phyloP scores from a whole-genome alignment of 768 basidiomycete genomes.

The Boletus rufocinnamomeus region DNA sequence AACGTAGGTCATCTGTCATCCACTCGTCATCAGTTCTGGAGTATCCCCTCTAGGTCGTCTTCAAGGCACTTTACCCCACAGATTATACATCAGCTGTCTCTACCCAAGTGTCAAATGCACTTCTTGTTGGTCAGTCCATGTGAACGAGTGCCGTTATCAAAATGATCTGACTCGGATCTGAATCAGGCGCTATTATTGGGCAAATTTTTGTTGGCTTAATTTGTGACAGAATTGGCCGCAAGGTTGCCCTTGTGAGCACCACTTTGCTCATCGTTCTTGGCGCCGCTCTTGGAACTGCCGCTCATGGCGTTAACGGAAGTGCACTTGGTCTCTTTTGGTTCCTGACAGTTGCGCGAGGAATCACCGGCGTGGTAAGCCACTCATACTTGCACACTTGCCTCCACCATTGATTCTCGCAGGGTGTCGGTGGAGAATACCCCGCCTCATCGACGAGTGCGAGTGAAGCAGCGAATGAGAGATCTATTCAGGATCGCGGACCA shows the following conservation, averaged over 20 bases:
- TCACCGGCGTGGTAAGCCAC: constrained; percentile 60
- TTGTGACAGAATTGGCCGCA: constrained; percentile 76
- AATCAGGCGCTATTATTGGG: constrained; percentile 58
- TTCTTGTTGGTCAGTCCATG: constrained; percentile 58
- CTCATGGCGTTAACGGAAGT: constrained; percentile 60
- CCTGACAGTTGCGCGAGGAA: constrained; percentile 68
- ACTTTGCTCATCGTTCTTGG: constrained; percentile 72
- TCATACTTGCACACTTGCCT: neutral
- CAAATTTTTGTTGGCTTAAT: constrained; percentile 64
- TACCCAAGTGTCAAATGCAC: constrained; percentile 69
- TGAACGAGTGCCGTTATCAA: neutral
- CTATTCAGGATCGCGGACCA: constrained; percentile 59
- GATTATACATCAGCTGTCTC: constrained; percentile 61
- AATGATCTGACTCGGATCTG: constrained; percentile 3
- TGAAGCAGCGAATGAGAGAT: constrained; percentile 74
- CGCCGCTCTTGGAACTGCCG: constrained; percentile 65
- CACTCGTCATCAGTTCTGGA: constrained; percentile 7
- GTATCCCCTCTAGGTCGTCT: constrained; percentile 51
- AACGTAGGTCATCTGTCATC: constrained; percentile 43
- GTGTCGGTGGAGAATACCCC: constrained; percentile 79
- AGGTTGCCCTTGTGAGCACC: constrained; percentile 70
- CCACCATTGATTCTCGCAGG: constrained; percentile 37
- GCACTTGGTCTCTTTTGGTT: constrained; percentile 70
- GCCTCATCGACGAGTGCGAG: constrained; percentile 68
- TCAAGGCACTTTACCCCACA: constrained; percentile 63